These are phyloP conservation scores for Schwanniomyces polymorphus DNA, from an alignment of 805 yeast species.

Conservation along the genomic window DNA sequence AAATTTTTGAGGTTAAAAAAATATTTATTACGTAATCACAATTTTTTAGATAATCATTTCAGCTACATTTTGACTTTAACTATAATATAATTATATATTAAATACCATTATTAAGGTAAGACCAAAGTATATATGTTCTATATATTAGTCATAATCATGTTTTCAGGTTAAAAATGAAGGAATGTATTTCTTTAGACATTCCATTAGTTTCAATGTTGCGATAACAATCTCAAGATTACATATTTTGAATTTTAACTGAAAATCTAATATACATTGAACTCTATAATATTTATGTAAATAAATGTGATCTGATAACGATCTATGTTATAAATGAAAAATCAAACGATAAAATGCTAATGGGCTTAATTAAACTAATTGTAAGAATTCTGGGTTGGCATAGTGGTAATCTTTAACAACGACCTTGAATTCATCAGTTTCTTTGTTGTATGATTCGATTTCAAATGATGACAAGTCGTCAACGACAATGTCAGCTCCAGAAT, in stretches of 20 bases:
- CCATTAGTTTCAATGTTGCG: no score
- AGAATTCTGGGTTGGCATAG: constrained; percentile 42
- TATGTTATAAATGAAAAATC: neutral
- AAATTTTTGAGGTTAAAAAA: neutral
- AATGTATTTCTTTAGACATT: no score
- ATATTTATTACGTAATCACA: neutral
- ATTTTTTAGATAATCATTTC: no score
- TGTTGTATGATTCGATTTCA: constrained; percentile 53
- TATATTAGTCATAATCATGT: no score
- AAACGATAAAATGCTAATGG: neutral
- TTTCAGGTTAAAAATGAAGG: no score
- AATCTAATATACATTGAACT: constrained; percentile 5
- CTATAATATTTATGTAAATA: neutral
- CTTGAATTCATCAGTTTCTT: constrained; percentile 43
- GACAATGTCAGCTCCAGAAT: constrained; percentile 79
- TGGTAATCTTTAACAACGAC: constrained; percentile 41
- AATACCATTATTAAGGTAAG: no score
- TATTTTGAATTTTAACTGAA: neutral
- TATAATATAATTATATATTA: no score
- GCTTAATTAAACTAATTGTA: constrained; percentile 19
- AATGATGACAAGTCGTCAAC: constrained; percentile 70
- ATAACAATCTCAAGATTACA: neutral
- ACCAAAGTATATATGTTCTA: no score
- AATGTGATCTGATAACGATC: neutral
- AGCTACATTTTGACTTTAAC: no score